phyloP scores from a whole-genome alignment of 352 stramenopile genomes.

The Globisporangium sylvaticum region DNA sequence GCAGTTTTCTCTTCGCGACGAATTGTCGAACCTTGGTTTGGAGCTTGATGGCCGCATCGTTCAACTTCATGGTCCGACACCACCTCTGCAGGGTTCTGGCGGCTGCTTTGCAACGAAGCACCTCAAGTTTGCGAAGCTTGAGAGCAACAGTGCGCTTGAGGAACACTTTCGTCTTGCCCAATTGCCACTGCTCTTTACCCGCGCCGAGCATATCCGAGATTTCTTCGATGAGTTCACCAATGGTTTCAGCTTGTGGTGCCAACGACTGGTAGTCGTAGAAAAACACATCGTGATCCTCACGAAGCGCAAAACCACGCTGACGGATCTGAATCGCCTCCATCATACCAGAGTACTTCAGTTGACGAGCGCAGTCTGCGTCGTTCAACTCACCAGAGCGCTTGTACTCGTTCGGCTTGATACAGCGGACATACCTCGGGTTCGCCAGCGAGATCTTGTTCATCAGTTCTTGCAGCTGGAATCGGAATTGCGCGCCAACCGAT shows the following conservation, averaged over 20 bases:
- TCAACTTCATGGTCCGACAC: constrained; percentile 66
- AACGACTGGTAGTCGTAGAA: constrained; percentile 90
- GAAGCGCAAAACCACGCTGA: constrained; percentile 82
- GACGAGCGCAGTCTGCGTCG: constrained; percentile 75
- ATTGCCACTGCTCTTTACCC: constrained; percentile 87
- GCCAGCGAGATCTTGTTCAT: constrained; percentile 88
- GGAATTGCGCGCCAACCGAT: constrained; percentile 86
- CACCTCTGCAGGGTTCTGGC: constrained; percentile 80
- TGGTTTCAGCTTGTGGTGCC: constrained; percentile 77
- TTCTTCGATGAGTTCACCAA: constrained; percentile 76
- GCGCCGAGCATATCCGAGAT: constrained; percentile 84
- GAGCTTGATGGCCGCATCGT: constrained; percentile 54
- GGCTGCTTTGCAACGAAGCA: constrained; percentile 79
- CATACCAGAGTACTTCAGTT: constrained; percentile 91
- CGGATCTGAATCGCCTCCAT: constrained; percentile 91
- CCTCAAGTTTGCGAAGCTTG: constrained; percentile 80
- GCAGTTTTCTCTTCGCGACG: constrained; percentile 50
- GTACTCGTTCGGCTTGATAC: constrained; percentile 87
- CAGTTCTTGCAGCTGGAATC: constrained; percentile 84
- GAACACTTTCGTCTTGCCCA: constrained; percentile 88
- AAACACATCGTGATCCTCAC: constrained; percentile 88
- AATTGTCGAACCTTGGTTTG: constrained; percentile 74
- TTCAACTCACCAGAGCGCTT: constrained; percentile 79
- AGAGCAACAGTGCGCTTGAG: constrained; percentile 74
- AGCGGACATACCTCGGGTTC: constrained; percentile 86